Evolutionary conservation across 306 rosid species (phyloP).

Genomic region (Medicago truncatula): MtrunA17r5.0-ANR NC_053048.1:24704501-24705000

Average conservation of each 20-base stretch:
- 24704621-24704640: no score
- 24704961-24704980: not conserved
- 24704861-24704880: not conserved
- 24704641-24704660: no score
- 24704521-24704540: no score
- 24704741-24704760: not conserved
- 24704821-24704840: not conserved
- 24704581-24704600: no score
- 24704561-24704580: no score
- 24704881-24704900: not conserved
- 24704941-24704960: not conserved
- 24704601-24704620: no score
- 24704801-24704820: not conserved
- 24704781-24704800: not conserved
- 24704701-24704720: no score
- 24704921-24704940: not conserved
- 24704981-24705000: not conserved
- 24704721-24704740: not conserved
- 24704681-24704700: no score
- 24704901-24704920: not conserved
- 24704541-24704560: no score
- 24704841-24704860: not conserved
- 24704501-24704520: no score
- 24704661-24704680: no score
- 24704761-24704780: not conserved